A percentile compares a stretch with the other conserved stretches of the same genome.
phyloP scores from a whole-genome alignment of 2,329 filamentous ascomycete genomes.

The Elsinoe australis region DNA sequence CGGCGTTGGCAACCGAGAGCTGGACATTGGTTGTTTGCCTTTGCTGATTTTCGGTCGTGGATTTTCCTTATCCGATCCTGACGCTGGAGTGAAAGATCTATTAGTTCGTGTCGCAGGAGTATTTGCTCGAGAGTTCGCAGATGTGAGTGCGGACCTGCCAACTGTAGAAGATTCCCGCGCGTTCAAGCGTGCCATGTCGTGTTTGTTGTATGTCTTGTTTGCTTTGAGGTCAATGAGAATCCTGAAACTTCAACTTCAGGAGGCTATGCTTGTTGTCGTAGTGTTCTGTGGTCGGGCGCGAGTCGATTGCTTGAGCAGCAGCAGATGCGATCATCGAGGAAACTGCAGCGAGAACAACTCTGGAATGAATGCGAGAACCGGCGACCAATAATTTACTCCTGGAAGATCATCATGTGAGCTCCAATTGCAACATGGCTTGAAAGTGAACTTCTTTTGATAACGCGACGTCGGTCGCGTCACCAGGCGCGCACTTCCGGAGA shows the following conservation, averaged over 20 bases:
- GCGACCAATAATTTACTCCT: too few species aligned
- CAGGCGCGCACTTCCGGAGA: too few species aligned
- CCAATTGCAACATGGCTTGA: too few species aligned
- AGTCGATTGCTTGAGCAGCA: too few species aligned
- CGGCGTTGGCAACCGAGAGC: constrained; percentile 33
- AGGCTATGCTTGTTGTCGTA: too few species aligned
- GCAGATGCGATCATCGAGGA: too few species aligned
- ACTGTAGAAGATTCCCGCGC: constrained; percentile 19
- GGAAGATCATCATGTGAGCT: too few species aligned
- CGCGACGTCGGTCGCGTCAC: too few species aligned
- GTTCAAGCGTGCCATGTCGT: constrained; percentile 24
- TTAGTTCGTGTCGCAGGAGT: constrained; percentile 20
- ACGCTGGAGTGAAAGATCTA: constrained; percentile 22
- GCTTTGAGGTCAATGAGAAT: neutral
- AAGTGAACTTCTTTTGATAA: too few species aligned
- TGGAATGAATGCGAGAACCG: too few species aligned
- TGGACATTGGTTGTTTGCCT: constrained; percentile 38
- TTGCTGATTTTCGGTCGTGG: constrained; percentile 32
- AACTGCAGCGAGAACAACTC: too few species aligned
- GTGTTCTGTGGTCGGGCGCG: too few species aligned
- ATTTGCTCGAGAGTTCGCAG: constrained; percentile 17
- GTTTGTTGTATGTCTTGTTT: constrained; percentile 18
- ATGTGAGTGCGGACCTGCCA: constrained; percentile 8
- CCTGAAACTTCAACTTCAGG: constrained; percentile 3
- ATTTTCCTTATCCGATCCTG: constrained; percentile 41